Evolutionary conservation across 2,329 filamentous ascomycete genomes (phyloP), one percentile per base, ranked within the genome.

Genomic region (Teratosphaeria destructans): DNA sequence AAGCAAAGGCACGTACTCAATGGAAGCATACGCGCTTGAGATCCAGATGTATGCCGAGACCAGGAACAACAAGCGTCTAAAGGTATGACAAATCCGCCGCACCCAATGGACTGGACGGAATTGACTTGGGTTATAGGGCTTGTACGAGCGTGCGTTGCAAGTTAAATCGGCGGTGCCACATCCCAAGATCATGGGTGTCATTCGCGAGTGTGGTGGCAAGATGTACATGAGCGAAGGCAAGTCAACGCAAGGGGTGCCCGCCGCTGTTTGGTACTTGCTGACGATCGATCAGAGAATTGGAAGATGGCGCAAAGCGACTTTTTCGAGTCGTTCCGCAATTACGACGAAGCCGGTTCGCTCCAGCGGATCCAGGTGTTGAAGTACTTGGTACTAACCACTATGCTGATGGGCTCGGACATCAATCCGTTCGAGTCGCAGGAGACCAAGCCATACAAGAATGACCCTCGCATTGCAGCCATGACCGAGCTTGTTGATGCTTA

Each of bases 1-100:
- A 11, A 95, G 86, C 81, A 97, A 97, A 77, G 94, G 94, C 67
- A 97, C 94, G 14, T 96, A 97, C 73, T 88, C 90, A 53, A 82
- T 97, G 47, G 94, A 99, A 77, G 89, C 96, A 55, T 99, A 96
- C 72, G 93, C 94, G 10, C 80, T 97, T 49, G 94, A 99, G 76
- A 99, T 99, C 65, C 92, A 97, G 76, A 97, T 99, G 93, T 93
- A 96, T 71, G 90, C 92, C 2, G 91, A 95, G 76, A 96, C 90
- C 37, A 88, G 89, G 70, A 97, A 97, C 78, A 97, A 96, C 80
- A 97, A 97, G 77, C 89, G 95, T 69, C 81, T 99, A 60, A 97
- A 97, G 80, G 81, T 81, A 61, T 65, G 65, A 64, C 58, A 62
- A 60, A 57, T 57, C 34, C 52, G 32, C 32, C 26, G 55, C 10